Evolutionary conservation across 2,329 filamentous ascomycete species (phyloP).

Genomic region (Penicillium polonicum): DNA sequence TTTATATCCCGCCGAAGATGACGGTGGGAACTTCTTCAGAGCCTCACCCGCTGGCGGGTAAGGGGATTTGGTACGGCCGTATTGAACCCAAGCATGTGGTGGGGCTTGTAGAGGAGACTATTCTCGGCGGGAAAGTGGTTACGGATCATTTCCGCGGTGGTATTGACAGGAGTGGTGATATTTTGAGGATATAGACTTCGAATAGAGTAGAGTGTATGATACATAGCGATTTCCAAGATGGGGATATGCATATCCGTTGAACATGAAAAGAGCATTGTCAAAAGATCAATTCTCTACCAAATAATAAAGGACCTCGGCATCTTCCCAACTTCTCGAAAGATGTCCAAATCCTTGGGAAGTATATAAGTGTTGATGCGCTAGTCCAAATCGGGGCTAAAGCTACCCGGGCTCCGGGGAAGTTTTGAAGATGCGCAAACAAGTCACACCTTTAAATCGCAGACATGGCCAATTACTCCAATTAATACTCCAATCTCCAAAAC

Average conservation of each 20-base stretch:
- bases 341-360: not conserved
- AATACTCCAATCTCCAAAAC: not conserved
- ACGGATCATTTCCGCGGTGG: slow-evolving; percentile 80
- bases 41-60: slow-evolving; percentile 41
- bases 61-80: slow-evolving; percentile 77
- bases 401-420: slow-evolving; percentile 21
- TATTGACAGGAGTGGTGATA: slow-evolving; percentile 70
- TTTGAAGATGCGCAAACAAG: slow-evolving; percentile 15
- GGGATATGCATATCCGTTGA: not conserved
- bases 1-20: slow-evolving; percentile 60
- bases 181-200: slow-evolving; percentile 59
- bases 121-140: slow-evolving; percentile 83
- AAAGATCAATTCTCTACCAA: not conserved
- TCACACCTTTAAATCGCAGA: not conserved
- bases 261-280: not conserved
- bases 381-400: slow-evolving; percentile 20
- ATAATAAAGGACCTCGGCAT: not conserved
- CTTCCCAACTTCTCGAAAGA: not conserved
- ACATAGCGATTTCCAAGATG: not conserved
- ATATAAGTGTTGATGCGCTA: slow-evolving; percentile 16
- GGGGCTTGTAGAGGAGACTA: slow-evolving; percentile 81
- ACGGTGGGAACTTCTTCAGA: slow-evolving; percentile 18
- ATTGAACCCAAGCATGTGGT: slow-evolving; percentile 83
- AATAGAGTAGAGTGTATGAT: not conserved
- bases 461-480: not conserved